Conservation (phyloP, 345 rosid genomes). For the Hypericum perforatum region DNA sequence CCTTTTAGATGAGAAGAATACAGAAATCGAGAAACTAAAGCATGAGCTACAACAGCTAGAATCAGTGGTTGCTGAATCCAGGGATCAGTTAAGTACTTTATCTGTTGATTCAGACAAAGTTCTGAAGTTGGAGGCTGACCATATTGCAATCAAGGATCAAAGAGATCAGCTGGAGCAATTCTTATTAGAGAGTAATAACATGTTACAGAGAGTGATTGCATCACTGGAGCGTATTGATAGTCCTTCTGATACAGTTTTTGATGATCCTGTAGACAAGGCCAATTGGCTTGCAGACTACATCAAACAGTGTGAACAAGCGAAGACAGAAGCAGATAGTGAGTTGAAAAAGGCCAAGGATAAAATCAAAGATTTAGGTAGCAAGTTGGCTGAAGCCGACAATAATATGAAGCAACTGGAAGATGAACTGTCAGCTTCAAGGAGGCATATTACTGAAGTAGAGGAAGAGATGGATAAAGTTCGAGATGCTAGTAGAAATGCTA, state of each 20-base stretch:
- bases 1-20: constrained; percentile 54
- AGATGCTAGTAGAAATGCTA: constrained; percentile 36
- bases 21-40: constrained; percentile 54
- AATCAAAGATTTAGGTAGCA: constrained; percentile 27
- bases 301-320: constrained; percentile 43
- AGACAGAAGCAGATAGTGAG: constrained; percentile 41
- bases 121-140: constrained; percentile 54
- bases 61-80: constrained; percentile 37
- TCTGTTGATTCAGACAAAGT: constrained; percentile 42
- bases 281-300: constrained; percentile 50
- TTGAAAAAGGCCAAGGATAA: constrained; percentile 39
- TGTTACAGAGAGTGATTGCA: constrained; percentile 41
- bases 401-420: constrained; percentile 41
- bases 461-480: constrained; percentile 47
- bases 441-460: constrained; percentile 31
- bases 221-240: constrained; percentile 37
- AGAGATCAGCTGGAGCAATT: constrained; percentile 52
- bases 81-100: constrained; percentile 42
- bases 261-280: constrained; percentile 53
- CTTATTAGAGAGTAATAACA: constrained; percentile 41
- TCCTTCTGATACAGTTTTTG: constrained; percentile 38
- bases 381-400: constrained; percentile 41
- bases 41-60: constrained; percentile 45
- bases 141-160: constrained; percentile 37
- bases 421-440: constrained; percentile 43